These are phyloP conservation scores for Solanum bulbocastanum DNA, from an alignment of 257 asterid species.

Conservation along the genomic window DNA sequence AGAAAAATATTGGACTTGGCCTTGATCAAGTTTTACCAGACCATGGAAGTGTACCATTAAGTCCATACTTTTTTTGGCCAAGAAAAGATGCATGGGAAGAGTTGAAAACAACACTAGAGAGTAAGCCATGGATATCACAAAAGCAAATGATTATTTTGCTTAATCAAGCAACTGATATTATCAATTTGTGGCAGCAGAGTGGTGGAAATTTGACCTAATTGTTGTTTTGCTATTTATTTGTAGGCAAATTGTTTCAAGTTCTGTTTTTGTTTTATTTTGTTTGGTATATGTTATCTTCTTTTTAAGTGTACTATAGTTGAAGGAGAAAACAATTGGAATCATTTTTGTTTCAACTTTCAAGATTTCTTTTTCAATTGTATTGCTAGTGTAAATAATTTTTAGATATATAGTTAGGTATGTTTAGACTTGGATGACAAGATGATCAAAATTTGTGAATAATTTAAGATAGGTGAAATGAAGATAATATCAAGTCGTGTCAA, in stretches of 20 bases:
- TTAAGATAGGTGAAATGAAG: not conserved
- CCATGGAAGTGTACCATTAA: conserved; percentile 31
- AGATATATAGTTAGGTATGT: not conserved
- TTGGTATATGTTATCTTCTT: not conserved
- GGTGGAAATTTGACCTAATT: conserved; percentile 31
- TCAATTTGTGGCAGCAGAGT: conserved; percentile 48
- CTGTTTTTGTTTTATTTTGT: not conserved
- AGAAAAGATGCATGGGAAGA: conserved; percentile 56
- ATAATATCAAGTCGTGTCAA: not conserved
- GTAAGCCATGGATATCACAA: conserved; percentile 43
- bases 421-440: not conserved
- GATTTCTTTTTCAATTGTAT: not conserved
- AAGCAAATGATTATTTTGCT: conserved; percentile 44
- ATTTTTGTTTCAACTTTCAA: not conserved
- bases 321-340: not conserved
- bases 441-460: not conserved
- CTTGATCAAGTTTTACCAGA: conserved; percentile 36
- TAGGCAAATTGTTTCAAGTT: not conserved
- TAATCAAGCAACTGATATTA: conserved; percentile 47
- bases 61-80: conserved; percentile 46
- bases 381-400: not conserved
- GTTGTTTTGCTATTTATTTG: not conserved
- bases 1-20: conserved; percentile 35
- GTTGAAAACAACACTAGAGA: conserved; percentile 29
- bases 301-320: not conserved